Percentiles rank a stretch among this genome's conserved stretches.
These are phyloP conservation scores for Microbotryum silenes-acaulis DNA, from an alignment of 1,284 basidiomycete genomes.

Conservation along the genomic window DNA sequence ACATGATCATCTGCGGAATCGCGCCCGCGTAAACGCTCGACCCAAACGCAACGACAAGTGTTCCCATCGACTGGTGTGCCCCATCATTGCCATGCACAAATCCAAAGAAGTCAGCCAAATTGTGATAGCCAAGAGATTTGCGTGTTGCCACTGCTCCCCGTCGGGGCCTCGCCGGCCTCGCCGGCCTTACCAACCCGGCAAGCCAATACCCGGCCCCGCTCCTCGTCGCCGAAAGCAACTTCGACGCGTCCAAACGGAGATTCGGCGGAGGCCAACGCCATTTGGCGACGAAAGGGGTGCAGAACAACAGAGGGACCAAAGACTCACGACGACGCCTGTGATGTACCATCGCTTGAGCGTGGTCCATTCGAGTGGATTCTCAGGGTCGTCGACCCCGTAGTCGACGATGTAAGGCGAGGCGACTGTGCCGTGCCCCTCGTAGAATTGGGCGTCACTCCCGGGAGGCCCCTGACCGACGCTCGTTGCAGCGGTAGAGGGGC, in stretches of 20 bases:
- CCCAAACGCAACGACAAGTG: no score
- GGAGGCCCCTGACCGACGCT: no score
- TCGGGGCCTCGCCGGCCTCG: background rate
- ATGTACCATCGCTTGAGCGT: constrained; percentile 13
- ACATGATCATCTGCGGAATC: constrained; percentile 9
- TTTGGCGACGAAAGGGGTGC: background rate
- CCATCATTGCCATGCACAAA: no score
- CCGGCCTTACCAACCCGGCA: background rate
- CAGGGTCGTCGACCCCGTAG: constrained; percentile 17
- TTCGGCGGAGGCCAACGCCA: background rate
- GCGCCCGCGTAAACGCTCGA: constrained; percentile 4
- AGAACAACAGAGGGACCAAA: background rate
- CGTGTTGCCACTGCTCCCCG: background rate
- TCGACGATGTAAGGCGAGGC: constrained; percentile 26
- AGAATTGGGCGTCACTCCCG: background rate
- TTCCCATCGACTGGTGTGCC: no score
- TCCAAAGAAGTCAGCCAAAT: constrained; percentile 9
- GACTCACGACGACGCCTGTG: no score
- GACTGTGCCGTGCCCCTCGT: constrained; percentile 25
- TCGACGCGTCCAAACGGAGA: background rate
- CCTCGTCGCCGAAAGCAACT: background rate
- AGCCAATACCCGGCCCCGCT: constrained; percentile 42
- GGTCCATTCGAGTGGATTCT: constrained; percentile 22
- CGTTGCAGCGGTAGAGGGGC: no score
- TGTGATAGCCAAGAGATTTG: constrained; percentile 2